Base-by-base conservation (phyloP, 2,329 filamentous ascomycete species). In the Trichoderma sp. region DNA sequence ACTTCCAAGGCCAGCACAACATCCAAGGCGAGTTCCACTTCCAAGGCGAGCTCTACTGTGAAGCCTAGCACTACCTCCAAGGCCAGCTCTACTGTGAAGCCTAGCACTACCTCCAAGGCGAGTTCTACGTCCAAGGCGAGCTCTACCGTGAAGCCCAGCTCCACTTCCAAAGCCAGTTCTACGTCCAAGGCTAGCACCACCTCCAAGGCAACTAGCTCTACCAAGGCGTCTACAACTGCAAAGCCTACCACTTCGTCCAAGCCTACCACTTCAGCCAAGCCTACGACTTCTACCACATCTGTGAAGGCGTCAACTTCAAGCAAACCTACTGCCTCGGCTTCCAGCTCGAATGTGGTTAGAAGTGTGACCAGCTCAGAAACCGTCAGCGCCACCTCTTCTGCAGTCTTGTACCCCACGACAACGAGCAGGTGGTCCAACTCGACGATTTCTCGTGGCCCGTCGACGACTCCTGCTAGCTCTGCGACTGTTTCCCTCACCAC, bases 401-500 rank as follows among this genome's bases (percentile, higher is more conserved):
- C 19, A 12, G 64, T 67, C 22, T 10, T 56, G 34, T 50, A 66
- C 13, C 53, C 64, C 37, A 66, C 64, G 29, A 66, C 64, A 27
- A 66, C 29, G 3, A 59, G 12, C 39, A 58, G 29, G 54, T 66
- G 64, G 70, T 68, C 66, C 50, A 68, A 71, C 68, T 70, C 70
- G 35, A 69, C 69, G n/a, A 50, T 61, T n/a, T 5, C 56, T 42
- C 48, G 63, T n/a, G n/a, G 42, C 57, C 37, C 64, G 8, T 48
- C 64, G 5, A 69, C 64, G 32, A 57, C 64, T 15, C 53, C 50
- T 57, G 35, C 25, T 27, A 37, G 27, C 37, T 64, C 61, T 27
- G 37, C 50, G 5, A 32, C 61, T 45, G 53, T 35, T 13, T 48
- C 60, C 3, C 59, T 74, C 64, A 73, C 72, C 34, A 80, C 78